phyloP scores from a whole-genome alignment of 75 land plant species.

The Picea glauca region DNA sequence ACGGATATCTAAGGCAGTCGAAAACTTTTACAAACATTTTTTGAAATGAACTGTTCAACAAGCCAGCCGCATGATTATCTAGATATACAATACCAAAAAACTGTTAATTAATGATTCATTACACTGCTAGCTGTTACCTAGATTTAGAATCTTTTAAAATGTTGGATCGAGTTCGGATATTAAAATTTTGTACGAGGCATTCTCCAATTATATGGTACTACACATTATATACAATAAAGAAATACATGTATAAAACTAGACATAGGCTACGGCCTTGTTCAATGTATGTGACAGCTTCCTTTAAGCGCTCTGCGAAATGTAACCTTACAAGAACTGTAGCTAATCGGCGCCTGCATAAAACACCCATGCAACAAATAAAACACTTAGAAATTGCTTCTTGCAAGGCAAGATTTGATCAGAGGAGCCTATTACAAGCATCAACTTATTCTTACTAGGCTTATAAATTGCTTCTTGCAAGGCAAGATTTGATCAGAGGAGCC shows the following conservation, averaged over 20 bases:
- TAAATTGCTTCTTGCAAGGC: no score
- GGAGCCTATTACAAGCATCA: background rate
- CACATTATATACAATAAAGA: background rate
- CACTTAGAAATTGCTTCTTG: background rate
- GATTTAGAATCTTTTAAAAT: background rate
- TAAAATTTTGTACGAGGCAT: no score
- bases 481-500: no score
- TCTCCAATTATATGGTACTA: no score
- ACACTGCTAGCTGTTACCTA: background rate
- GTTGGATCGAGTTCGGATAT: background rate
- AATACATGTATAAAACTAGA: background rate
- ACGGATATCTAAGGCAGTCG: slow-evolving; percentile 43
- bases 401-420: background rate
- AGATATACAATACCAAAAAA: background rate
- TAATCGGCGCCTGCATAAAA: slow-evolving; percentile 60
- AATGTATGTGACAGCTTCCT: slow-evolving; percentile 85
- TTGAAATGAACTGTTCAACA: background rate
- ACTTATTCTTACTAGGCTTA: background rate
- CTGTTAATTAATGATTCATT: background rate
- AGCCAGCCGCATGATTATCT: background rate
- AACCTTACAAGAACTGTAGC: slow-evolving; percentile 61
- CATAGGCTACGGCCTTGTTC: slow-evolving; percentile 78
- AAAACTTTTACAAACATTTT: background rate
- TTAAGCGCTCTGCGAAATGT: slow-evolving; percentile 76
- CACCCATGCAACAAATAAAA: background rate